Percentiles rank a stretch among this genome's conserved stretches.
Conservation (phyloP, 2,329 filamentous ascomycete genomes). For the Aspergillus flavus region DNA sequence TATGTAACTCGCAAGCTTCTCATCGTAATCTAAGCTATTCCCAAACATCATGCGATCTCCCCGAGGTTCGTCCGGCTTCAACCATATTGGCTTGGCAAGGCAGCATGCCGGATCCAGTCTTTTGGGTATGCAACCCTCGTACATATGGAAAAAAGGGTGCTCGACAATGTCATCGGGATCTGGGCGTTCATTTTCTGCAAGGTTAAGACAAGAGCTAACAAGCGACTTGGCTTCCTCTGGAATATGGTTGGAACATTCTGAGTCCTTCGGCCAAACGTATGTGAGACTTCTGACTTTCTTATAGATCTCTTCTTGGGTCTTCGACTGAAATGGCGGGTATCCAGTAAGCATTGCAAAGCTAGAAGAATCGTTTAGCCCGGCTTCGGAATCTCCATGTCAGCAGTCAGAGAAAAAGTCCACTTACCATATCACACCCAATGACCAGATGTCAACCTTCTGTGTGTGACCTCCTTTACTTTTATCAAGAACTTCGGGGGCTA, state of each 20-base stretch:
- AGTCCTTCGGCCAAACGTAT: slow-evolving; percentile 54
- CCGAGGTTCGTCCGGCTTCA: slow-evolving; percentile 46
- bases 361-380: slow-evolving; percentile 22
- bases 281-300: slow-evolving; percentile 50
- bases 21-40: slow-evolving; percentile 47
- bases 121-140: slow-evolving; percentile 50
- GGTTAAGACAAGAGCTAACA: slow-evolving; percentile 50
- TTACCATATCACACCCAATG: slow-evolving; percentile 92
- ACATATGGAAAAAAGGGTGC: slow-evolving; percentile 55
- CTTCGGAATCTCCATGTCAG: neutral
- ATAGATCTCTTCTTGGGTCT: slow-evolving; percentile 56
- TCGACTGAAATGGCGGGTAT: slow-evolving; percentile 92
- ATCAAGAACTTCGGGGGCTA: slow-evolving; percentile 93
- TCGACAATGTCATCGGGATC: slow-evolving; percentile 54
- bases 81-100: slow-evolving; percentile 45
- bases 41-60: slow-evolving; percentile 49
- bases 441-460: slow-evolving; percentile 98
- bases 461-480: slow-evolving; percentile 94
- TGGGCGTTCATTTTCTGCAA: slow-evolving; percentile 51
- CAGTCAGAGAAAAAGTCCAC: slow-evolving; percentile 27
- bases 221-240: slow-evolving; percentile 53
- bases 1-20: slow-evolving; percentile 39
- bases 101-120: slow-evolving; percentile 44
- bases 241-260: slow-evolving; percentile 48
- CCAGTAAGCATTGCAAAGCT: slow-evolving; percentile 96